Conservation (phyloP, 2,329 filamentous ascomycete genomes). For the Neodidymelliopsis sp. region DNA sequence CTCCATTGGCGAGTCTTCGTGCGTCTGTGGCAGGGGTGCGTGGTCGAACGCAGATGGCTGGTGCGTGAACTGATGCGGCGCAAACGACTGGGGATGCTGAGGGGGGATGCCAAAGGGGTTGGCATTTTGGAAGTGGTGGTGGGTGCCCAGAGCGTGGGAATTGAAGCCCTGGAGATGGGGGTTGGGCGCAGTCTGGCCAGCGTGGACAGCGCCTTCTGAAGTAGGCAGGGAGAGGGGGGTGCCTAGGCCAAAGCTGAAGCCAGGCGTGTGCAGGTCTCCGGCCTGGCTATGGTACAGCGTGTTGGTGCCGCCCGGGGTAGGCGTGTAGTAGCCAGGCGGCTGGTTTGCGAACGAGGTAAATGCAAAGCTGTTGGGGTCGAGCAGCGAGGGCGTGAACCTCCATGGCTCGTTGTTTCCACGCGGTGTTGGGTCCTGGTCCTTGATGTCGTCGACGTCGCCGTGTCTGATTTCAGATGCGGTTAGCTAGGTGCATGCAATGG, state of each 20-base stretch:
- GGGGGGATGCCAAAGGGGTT: slow-evolving; percentile 72
- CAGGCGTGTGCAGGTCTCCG: slow-evolving; percentile 86
- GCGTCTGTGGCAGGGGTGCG: slow-evolving; percentile 69
- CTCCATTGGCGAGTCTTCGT: slow-evolving; percentile 72
- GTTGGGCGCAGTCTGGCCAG: slow-evolving; percentile 56
- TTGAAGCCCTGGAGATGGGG: slow-evolving; percentile 73
- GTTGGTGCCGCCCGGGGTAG: slow-evolving; percentile 81
- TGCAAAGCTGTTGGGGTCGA: slow-evolving; percentile 84
- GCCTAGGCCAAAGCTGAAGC: slow-evolving; percentile 74
- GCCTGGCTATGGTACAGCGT: slow-evolving; percentile 83
- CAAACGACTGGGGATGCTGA: slow-evolving; percentile 63
- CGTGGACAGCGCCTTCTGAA: slow-evolving; percentile 69
- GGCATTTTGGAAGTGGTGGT: slow-evolving; percentile 65
- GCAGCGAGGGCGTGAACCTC: slow-evolving; percentile 85
- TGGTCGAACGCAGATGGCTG: slow-evolving; percentile 79
- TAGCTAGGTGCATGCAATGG: slow-evolving; percentile 14
- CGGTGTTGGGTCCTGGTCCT: slow-evolving; percentile 84
- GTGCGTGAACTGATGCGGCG: slow-evolving; percentile 81
- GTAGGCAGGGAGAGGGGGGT: slow-evolving; percentile 85
- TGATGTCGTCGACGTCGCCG: slow-evolving; percentile 61
- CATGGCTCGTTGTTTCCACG: slow-evolving; percentile 81
- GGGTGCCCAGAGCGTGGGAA: slow-evolving; percentile 46
- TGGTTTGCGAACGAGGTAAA: slow-evolving; percentile 83
- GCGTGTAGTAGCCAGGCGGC: slow-evolving; percentile 84
- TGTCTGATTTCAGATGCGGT: slow-evolving; percentile 46